Evolutionary conservation across 352 stramenopile genomes (phyloP).

Genomic region (Phytophthora crassamura): DNA sequence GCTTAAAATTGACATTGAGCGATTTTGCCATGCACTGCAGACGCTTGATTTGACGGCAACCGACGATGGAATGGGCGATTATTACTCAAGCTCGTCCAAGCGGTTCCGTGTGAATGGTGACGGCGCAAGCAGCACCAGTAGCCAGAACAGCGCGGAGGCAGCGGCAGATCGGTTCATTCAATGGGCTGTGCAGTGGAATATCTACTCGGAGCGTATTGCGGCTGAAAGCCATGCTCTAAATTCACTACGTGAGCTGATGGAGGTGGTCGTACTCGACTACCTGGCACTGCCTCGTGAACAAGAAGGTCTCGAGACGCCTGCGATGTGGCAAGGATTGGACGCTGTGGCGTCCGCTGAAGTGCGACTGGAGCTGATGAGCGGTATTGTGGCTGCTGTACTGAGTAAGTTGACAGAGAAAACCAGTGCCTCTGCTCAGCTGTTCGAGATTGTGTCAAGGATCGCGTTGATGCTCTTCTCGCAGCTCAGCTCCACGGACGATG

Average conservation of each 20-base stretch:
- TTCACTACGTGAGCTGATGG: slow-evolving; percentile 76
- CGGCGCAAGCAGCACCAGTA: slow-evolving; percentile 38
- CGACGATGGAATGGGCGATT: slow-evolving; percentile 43
- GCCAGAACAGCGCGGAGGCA: slow-evolving; percentile 42
- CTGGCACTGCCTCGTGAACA: slow-evolving; percentile 55
- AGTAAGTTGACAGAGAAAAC: slow-evolving; percentile 65
- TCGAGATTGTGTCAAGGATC: slow-evolving; percentile 79
- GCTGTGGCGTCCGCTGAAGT: slow-evolving; percentile 63
- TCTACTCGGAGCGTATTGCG: slow-evolving; percentile 84
- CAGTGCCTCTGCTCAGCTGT: slow-evolving; percentile 68
- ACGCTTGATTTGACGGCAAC: slow-evolving; percentile 59
- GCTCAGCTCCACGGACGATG: slow-evolving; percentile 37
- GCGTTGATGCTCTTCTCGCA: slow-evolving; percentile 69
- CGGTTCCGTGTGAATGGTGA: slow-evolving; percentile 63
- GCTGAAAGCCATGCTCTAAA: slow-evolving; percentile 83
- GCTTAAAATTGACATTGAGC: slow-evolving; percentile 82
- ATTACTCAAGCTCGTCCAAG: slow-evolving; percentile 55
- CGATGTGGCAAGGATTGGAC: slow-evolving; percentile 75
- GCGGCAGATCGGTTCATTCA: slow-evolving; percentile 62
- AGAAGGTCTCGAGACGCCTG: slow-evolving; percentile 34
- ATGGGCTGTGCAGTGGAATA: slow-evolving; percentile 87
- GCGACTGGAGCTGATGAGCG: slow-evolving; percentile 64
- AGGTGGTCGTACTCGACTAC: slow-evolving; percentile 84
- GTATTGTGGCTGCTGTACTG: slow-evolving; percentile 66
- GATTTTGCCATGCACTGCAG: slow-evolving; percentile 71